Evolutionary conservation across 495 filamentous ascomycete species (phyloP), one percentile per base, ranked within the genome.

Genomic region (Aspergillus bertholletiae): DNA sequence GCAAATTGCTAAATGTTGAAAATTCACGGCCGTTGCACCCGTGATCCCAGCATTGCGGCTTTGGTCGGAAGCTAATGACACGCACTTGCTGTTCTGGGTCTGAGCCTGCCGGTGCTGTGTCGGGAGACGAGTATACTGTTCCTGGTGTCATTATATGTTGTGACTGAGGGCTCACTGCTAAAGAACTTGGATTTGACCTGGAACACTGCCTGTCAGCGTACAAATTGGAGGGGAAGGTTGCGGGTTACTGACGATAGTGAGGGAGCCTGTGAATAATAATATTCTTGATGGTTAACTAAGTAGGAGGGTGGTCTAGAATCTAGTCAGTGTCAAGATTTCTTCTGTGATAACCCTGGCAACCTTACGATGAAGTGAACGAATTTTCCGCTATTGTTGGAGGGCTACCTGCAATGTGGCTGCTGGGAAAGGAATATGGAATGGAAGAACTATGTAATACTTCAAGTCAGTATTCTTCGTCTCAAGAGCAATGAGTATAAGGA

Each of bases 41-140:
- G 60, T 96, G 92, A 45, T 96, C 92, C 89, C 89, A 96, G 71
- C 92, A 96, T 66, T 95, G 92, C 4, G 92, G 91, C 70, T 92
- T 92, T 7, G 89, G 89, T 52, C 89, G 82, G 46, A 83, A 84
- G 60, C 85, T 86, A 12, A 92, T 78, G 34, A 92, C 81, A 47
- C 88, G 80, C 5, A 88, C 83, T 48, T 83, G 78, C 17, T 80
- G 80, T 65, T 79, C 60, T 56, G 62, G 55, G 15, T 73, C 71
- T 58, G 69, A 59, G 13, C 63, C 56, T 30, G 59, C 44, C 7
- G 59, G 60, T 1, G 64, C 52, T 40, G 70, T 65, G 39, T 70
- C 62, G 37, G 67, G 53, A 26, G 70, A 60, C 23, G 68, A 70
- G 53, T 69, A 74, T 0, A 67, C 56, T 27, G 69, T 56, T 12